Evolutionary conservation across 2,329 filamentous ascomycete genomes (phyloP), one percentile per base, ranked within the genome.

Genomic region (Dactylellina drechsleri): DNA sequence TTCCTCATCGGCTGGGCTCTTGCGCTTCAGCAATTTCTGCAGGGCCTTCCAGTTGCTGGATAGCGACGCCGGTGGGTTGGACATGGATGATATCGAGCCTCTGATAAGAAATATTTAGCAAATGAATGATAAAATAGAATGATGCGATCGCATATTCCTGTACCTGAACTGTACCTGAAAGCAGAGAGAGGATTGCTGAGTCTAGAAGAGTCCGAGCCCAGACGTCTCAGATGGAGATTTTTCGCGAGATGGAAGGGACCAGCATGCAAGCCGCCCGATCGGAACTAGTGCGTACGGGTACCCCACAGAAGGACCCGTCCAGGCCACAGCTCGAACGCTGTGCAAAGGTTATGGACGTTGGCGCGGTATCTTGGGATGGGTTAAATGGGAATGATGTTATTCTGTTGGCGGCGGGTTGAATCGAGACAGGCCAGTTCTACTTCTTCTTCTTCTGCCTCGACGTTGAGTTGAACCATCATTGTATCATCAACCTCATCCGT

Each of bases 11-110:
- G 58, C 59, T 16, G 64, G 64, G 23, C 58, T 66, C 53, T 75
- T 75, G 18, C 71, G 71, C 45, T 77, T 73, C 41, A 79, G 59
- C 28, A 60, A 76, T 60, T 78, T 74, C 56, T 78, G 77, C 47
- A 79, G 78, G 7, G 76, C 57, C 66, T 79, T 77, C 79, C 79
- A 79, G 49, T 79, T 79, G 66, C 66, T 74, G n/a, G 79, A 79
- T n/a, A 79, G 77, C 41, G 56, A 53, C n/a, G 57, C 15, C 41
- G 58, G 64, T 47, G 64, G 64, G 41, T 64, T 61, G 45, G 71
- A 75, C 71, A 75, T 75, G 12, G 53, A 53, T 43, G n/a, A 36
- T 56, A 18, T 62, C 26, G 41, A 41, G 23, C 8, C 20, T 13
- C 13, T 23, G 49, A 58, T 23, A 26, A 4, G 12, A 20, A 58